Percentiles rank a stretch among this genome's conserved stretches.
These are phyloP conservation scores for Crithidia expoeki DNA, from an alignment of 208 protist genomes.

Conservation along the genomic window DNA sequence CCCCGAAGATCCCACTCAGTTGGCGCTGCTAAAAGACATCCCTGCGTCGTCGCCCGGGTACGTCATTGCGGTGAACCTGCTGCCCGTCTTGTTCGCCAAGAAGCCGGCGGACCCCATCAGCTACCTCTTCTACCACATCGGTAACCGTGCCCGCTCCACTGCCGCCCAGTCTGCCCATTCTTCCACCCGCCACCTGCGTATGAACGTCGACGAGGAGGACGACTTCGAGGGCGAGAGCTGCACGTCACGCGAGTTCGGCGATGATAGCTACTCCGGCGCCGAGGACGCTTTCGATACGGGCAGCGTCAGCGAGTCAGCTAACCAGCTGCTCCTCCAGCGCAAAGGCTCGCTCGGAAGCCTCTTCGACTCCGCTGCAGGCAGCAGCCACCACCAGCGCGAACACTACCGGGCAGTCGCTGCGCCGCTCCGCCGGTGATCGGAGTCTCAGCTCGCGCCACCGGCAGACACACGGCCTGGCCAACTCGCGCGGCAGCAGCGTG, in stretches of 20 bases:
- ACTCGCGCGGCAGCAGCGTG: constrained; percentile 22
- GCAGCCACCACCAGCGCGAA: not conserved
- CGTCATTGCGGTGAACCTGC: constrained; percentile 38
- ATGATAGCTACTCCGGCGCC: constrained; percentile 36
- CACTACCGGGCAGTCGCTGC: not conserved
- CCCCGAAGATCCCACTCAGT: constrained; percentile 51
- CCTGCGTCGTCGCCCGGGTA: constrained; percentile 49
- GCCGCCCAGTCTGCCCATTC: constrained; percentile 48
- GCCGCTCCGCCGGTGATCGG: constrained; percentile 24
- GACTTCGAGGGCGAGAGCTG: constrained; percentile 42
- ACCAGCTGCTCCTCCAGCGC: constrained; percentile 24
- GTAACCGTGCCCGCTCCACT: constrained; percentile 39
- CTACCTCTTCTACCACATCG: constrained; percentile 70
- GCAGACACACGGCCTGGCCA: not conserved
- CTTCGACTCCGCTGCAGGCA: constrained; percentile 17
- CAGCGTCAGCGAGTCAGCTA: constrained; percentile 25
- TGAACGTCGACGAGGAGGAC: constrained; percentile 27
- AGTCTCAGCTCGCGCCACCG: constrained; percentile 16
- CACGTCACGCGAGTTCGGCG: constrained; percentile 45
- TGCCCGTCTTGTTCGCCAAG: constrained; percentile 63
- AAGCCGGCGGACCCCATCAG: constrained; percentile 67
- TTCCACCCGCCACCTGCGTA: constrained; percentile 26
- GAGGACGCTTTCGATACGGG: constrained; percentile 25
- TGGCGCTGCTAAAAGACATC: constrained; percentile 56
- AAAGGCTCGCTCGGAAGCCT: constrained; percentile 38